These are phyloP conservation scores for Solanum aculeatissimum DNA, from an alignment of 305 asterid species.

Conservation along the genomic window DNA sequence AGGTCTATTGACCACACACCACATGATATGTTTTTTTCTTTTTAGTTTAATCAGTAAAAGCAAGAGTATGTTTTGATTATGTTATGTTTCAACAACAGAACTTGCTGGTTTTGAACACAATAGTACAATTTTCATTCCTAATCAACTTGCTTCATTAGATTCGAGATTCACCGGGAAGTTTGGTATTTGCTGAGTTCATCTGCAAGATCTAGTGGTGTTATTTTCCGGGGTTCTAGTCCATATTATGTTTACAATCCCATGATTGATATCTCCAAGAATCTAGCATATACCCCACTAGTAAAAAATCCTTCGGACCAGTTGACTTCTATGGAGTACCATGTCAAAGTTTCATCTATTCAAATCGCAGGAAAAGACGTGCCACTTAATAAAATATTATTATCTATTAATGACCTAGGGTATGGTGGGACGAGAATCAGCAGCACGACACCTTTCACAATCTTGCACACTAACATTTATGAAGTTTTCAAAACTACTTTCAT, in stretches of 20 bases:
- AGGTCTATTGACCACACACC: no score
- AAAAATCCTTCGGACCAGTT: background rate
- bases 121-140: background rate
- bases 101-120: conserved; percentile 8
- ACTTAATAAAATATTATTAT: background rate
- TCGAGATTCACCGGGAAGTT: background rate
- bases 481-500: background rate
- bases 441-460: background rate
- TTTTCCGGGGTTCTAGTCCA: background rate
- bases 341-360: background rate
- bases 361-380: background rate
- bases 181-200: conserved; percentile 2
- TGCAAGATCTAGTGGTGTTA: background rate
- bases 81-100: background rate
- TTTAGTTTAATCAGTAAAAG: no score
- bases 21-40: no score
- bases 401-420: background rate
- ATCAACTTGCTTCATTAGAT: background rate
- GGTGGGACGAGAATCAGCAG: conserved; percentile 3
- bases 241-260: background rate
- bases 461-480: background rate
- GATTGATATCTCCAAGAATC: background rate
- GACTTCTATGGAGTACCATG: background rate
- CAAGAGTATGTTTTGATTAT: background rate
- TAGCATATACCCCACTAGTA: background rate